Conservation (phyloP, 2,329 filamentous ascomycete genomes). For the Diplocarpon mali region DNA sequence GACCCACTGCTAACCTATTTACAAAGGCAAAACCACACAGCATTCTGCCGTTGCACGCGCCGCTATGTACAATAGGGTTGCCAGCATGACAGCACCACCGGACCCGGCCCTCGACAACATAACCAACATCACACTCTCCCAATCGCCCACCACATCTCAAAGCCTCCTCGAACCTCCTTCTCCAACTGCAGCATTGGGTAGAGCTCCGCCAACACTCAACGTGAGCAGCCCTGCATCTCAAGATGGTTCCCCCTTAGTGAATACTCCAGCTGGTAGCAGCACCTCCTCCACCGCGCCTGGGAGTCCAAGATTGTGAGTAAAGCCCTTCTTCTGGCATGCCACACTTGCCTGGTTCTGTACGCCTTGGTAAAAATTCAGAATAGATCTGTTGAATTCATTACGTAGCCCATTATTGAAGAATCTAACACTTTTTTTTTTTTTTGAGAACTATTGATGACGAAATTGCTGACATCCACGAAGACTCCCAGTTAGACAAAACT, state of each 20-base stretch:
- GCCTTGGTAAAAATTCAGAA: not conserved
- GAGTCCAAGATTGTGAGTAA: conserved; percentile 26
- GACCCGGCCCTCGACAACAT: conserved; percentile 2
- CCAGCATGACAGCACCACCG: not conserved
- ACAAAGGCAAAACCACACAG: conserved; percentile 6
- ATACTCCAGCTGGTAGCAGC: conserved; percentile 10
- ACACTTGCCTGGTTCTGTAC: too few species aligned
- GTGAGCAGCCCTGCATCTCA: conserved; percentile 3
- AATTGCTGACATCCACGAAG: conserved; percentile 31
- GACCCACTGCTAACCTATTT: conserved; percentile 2
- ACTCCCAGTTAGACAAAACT: conserved; percentile 59
- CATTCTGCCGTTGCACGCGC: conserved; percentile 9
- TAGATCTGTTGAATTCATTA: not conserved
- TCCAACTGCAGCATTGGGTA: conserved; percentile 8
- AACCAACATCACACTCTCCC: conserved; percentile 6
- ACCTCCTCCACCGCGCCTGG: conserved; percentile 25
- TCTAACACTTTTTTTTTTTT: not conserved
- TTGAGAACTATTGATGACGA: not conserved
- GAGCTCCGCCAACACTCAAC: conserved; percentile 5
- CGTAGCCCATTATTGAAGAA: not conserved
- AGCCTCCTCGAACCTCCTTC: not conserved
- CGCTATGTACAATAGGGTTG: conserved; percentile 7
- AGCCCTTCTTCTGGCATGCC: not conserved
- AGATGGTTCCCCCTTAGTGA: not conserved
- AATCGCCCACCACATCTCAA: not conserved